Percentiles rank a stretch among this genome's conserved stretches.
phyloP scores from a whole-genome alignment of 1,284 basidiomycete species.

The Singerocomus rubriflavus region DNA sequence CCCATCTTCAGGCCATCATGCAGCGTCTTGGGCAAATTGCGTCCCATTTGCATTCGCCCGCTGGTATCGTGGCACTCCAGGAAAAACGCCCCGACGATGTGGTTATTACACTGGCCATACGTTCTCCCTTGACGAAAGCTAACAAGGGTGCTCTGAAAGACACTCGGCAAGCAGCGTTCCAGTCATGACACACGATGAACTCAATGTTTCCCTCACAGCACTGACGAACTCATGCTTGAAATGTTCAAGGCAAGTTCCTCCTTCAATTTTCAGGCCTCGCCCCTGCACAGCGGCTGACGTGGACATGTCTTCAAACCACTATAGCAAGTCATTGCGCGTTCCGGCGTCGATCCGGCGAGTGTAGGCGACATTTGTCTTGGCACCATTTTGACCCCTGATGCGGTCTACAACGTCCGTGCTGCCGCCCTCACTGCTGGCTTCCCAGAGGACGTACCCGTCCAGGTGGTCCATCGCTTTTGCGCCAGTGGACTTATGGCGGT shows the following conservation, averaged over 20 bases:
- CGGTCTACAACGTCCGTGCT: slow-evolving; percentile 65
- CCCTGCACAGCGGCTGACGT: neutral
- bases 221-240: slow-evolving; percentile 73
- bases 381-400: slow-evolving; percentile 58
- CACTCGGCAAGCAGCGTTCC: slow-evolving; percentile 45
- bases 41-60: slow-evolving; percentile 50
- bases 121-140: slow-evolving; percentile 73
- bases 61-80: slow-evolving; percentile 45
- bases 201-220: slow-evolving; percentile 39
- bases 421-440: slow-evolving; percentile 81
- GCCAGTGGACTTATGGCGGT: slow-evolving; percentile 75
- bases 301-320: neutral
- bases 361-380: slow-evolving; percentile 82
- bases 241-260: slow-evolving; percentile 60
- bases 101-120: slow-evolving; percentile 76
- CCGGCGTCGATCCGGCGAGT: slow-evolving; percentile 62
- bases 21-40: slow-evolving; percentile 65
- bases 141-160: slow-evolving; percentile 82
- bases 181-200: neutral
- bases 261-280: neutral
- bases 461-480: slow-evolving; percentile 78
- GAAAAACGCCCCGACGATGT: slow-evolving; percentile 68
- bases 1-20: neutral
- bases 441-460: slow-evolving; percentile 72
- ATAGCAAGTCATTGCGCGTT: slow-evolving; percentile 60